phyloP scores from a whole-genome alignment of 1,139 yeast genomes.

The Suhomyces terraborum region DNA sequence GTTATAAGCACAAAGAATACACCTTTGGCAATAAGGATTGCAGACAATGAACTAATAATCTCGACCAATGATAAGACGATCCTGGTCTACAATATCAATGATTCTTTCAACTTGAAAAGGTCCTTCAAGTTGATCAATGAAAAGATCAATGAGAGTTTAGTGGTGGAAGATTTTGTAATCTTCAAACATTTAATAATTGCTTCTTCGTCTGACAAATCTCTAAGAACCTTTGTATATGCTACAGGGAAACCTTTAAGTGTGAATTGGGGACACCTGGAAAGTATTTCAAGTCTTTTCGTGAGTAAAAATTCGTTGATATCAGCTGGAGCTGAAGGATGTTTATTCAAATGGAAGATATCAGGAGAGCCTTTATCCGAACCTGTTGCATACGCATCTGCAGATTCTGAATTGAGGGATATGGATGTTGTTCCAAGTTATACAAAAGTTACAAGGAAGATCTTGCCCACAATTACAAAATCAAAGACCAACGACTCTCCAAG shows the following conservation, averaged over 20 bases:
- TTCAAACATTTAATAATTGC: slow-evolving; percentile 38
- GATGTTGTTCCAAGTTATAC: slow-evolving; percentile 23
- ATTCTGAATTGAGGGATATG: slow-evolving; percentile 5
- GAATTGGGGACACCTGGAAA: slow-evolving; percentile 70
- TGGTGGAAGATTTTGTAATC: slow-evolving; percentile 43
- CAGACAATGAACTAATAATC: slow-evolving; percentile 42
- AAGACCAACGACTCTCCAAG: slow-evolving; percentile 3
- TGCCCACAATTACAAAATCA: slow-evolving; percentile 19
- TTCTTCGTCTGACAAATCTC: slow-evolving; percentile 58
- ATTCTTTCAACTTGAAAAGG: slow-evolving; percentile 37
- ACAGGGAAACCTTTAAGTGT: slow-evolving; percentile 50
- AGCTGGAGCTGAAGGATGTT: slow-evolving; percentile 53
- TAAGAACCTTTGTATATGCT: slow-evolving; percentile 49
- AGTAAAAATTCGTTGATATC: slow-evolving; percentile 34
- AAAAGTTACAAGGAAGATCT: slow-evolving; percentile 38
- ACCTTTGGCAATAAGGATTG: slow-evolving; percentile 40
- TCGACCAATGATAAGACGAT: slow-evolving; percentile 57
- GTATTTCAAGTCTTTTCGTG: slow-evolving; percentile 45
- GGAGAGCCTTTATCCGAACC: not conserved
- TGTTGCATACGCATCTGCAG: not conserved
- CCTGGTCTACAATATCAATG: slow-evolving; percentile 36
- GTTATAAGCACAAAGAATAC: slow-evolving; percentile 52
- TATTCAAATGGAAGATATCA: slow-evolving; percentile 47
- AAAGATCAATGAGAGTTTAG: slow-evolving; percentile 38
- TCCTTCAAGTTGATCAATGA: slow-evolving; percentile 44